phyloP scores from a whole-genome alignment of 2,329 filamentous ascomycete species.

The Pyrenochaeta sp. region DNA sequence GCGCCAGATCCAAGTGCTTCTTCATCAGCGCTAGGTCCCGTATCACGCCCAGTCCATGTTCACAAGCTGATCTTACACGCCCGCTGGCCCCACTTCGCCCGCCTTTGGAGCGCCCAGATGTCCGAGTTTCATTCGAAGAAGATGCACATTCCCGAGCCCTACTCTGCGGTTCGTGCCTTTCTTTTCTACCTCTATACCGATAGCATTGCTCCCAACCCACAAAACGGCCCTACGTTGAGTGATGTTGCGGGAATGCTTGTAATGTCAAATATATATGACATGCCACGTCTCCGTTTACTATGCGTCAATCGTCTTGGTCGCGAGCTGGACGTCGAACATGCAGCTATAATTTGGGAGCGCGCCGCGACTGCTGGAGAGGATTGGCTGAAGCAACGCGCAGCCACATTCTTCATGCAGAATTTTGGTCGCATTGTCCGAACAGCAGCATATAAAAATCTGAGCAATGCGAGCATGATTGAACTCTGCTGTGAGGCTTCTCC shows the following conservation, averaged over 20 bases:
- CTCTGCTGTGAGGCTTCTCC: constrained; percentile 92
- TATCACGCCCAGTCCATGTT: constrained; percentile 87
- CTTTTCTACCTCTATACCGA: constrained; percentile 97
- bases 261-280: constrained; percentile 98
- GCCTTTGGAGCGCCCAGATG: constrained; percentile 94
- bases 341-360: constrained; percentile 95
- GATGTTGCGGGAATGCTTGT: constrained; percentile 94
- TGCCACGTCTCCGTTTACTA: constrained; percentile 87
- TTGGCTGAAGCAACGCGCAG: constrained; percentile 89
- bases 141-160: constrained; percentile 98
- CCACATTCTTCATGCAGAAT: constrained; percentile 86
- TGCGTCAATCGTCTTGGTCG: constrained; percentile 90
- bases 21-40: constrained; percentile 41
- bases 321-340: constrained; percentile 92
- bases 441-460: constrained; percentile 81
- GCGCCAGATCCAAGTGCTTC: constrained; percentile 50
- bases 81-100: constrained; percentile 95
- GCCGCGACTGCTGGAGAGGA: constrained; percentile 89
- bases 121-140: constrained; percentile 95
- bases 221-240: constrained; percentile 66
- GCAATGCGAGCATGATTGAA: constrained; percentile 81
- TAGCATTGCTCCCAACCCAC: constrained; percentile 67
- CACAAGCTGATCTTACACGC: constrained; percentile 94
- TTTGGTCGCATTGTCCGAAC: constrained; percentile 96
- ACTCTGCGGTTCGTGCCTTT: constrained; percentile 91